Base-by-base conservation (phyloP, 805 yeast species). In the Saccharomycopsis fodiens region DNA sequence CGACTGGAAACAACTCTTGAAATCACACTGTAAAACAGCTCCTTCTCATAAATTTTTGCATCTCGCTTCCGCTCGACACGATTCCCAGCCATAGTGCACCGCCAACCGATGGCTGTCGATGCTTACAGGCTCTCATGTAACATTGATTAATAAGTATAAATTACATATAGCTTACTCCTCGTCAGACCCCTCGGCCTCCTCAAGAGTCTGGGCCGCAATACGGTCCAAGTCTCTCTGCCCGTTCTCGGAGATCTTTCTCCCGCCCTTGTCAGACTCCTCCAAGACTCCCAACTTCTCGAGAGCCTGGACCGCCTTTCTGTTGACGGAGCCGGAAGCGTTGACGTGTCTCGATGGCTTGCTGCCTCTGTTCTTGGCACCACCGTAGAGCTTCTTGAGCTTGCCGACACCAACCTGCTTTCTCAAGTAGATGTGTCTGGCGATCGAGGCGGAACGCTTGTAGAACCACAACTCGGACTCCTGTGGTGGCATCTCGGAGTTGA, bases 151-250 rank as follows among this genome's bases (percentile, higher is more conserved):
- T 17, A 29, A 29, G 12, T 29, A 29, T 12, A 15, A 32, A 32
- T 10, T 17, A 32, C 22, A 44, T 35, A 36, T 46, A 34, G 51
- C 45, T 57, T 61, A 61, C 52, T 62, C 66, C 54, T 63, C 65
- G 44, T 39, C 52, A 62, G 70, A 71, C 59, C 72, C 76, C 68
- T 85, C 94, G 66, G 85, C 93, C 68, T 79, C 81, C 77, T 88
- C 95, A 72, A 85, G 80, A 70, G 96, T 87, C 78, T 88, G 96
- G 72, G 95, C 96, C 69, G 97, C 97, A 73, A 91, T 91, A 83
- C 99, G 97, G 79, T 93, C 99, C 78, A 93, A 85, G 79, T 93
- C 99, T 86, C 98, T 89, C 79, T 91, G 97, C 72, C 99, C 99
- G 76, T 88, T 85, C 71, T 87, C 96, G 57, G 97, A 84, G 82